A percentile compares a stretch with the other conserved stretches of the same genome.
These are phyloP conservation scores for Pseudognaphalium luteoalbum DNA, from an alignment of 129 eudicot genomes.

Conservation along the genomic window DNA sequence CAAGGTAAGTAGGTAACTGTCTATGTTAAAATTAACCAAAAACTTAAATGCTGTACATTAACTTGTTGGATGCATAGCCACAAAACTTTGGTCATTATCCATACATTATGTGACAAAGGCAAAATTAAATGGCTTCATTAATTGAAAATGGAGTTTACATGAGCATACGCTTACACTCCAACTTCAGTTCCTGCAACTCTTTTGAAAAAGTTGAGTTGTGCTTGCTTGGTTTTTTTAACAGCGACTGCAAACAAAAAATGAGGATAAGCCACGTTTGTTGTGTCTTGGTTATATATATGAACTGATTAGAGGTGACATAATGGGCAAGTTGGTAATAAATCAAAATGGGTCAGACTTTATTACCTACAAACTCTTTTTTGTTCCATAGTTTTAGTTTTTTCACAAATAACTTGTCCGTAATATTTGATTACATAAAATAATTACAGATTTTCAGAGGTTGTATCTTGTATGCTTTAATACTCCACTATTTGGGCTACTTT, in stretches of 20 bases:
- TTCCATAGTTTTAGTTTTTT: background rate
- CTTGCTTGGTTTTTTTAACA: slow-evolving; percentile 61
- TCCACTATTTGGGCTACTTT: background rate
- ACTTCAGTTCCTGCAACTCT: slow-evolving; percentile 45
- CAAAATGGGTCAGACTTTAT: background rate
- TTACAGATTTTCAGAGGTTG: background rate
- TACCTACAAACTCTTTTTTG: background rate
- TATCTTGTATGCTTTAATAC: background rate
- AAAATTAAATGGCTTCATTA: slow-evolving; percentile 11
- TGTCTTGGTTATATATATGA: background rate
- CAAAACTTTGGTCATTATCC: slow-evolving; percentile 12
- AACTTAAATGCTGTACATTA: slow-evolving; percentile 15
- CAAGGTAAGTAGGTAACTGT: background rate
- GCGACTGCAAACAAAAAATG: slow-evolving; percentile 28
- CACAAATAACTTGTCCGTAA: background rate
- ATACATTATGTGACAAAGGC: slow-evolving; percentile 5
- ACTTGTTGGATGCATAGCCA: slow-evolving; percentile 17
- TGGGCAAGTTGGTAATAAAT: background rate
- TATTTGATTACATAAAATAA: background rate
- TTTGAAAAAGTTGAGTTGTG: slow-evolving; percentile 54
- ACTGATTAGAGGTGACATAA: background rate
- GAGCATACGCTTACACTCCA: slow-evolving; percentile 29
- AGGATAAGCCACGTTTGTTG: background rate
- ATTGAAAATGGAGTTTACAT: slow-evolving; percentile 21
- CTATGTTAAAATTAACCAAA: background rate